Conservation (phyloP, 2,329 filamentous ascomycete genomes). For the Alternaria hordeiaustralica region DNA sequence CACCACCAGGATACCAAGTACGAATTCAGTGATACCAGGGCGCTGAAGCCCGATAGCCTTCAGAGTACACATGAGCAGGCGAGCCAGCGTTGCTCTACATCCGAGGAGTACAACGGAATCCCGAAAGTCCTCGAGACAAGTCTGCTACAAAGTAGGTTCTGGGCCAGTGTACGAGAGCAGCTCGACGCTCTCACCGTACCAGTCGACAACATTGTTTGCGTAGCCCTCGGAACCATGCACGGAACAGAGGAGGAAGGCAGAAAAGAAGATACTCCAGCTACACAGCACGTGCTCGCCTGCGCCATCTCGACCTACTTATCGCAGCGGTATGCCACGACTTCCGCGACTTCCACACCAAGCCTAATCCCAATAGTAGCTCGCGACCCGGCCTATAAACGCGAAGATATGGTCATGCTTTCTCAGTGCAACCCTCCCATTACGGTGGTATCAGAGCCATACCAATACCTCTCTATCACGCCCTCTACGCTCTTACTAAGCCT, state of each 20-base stretch:
- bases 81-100: rapidly evolving
- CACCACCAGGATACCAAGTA: background rate
- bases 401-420: background rate
- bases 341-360: background rate
- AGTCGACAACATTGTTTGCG: conserved; percentile 13
- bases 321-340: background rate
- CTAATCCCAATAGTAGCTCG: conserved; percentile 1
- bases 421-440: conserved; percentile 3
- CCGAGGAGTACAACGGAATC: background rate
- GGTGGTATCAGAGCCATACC: conserved; percentile 9
- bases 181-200: background rate
- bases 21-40: background rate
- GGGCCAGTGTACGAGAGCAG: background rate
- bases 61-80: background rate
- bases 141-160: background rate
- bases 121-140: background rate
- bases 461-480: conserved; percentile 10
- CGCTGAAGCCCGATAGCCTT: background rate
- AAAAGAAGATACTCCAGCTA: background rate
- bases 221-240: background rate
- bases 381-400: background rate
- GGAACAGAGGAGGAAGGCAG: background rate
- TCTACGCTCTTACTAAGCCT: conserved; percentile 6
- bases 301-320: background rate
- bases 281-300: conserved; percentile 2